Evolutionary conservation across 306 rosid species (phyloP), one percentile per base, ranked within the genome.

Genomic region (Medicago arabica): DNA sequence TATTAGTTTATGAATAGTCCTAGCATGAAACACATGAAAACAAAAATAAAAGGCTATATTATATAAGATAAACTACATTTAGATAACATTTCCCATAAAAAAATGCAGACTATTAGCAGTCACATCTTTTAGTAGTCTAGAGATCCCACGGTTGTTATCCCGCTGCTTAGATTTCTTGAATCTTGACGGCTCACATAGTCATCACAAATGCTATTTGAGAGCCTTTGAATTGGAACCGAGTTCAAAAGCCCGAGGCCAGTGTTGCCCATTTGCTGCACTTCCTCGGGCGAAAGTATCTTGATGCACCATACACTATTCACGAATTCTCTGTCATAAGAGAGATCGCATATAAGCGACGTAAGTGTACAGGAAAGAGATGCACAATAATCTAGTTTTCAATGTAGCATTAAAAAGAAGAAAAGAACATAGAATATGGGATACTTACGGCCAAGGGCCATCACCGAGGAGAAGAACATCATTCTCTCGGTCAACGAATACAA

Each of bases 401-500:
- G 46, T 25, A 40, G 71, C 39, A 51, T 23, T 15, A 36, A 46
- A 63, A 76, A 23, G 49, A 28, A 59, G 50, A 16, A 25, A 39
- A 16, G 51, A 61, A 51, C 4, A 11, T 44, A 53, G 75, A 44
- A 38, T 14, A 23, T 64, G 40, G 47, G 47, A 78, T 50, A 82
- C 88, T 85, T 78, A 85, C 86, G 86, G 88, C 88, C 88, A 85
- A 1, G 86, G 88, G 82, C 88, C 88, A 75, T 95, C 97, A 5
- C 99, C 99, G 9, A 95, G 97, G 86, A 95, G 99, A 88, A 92
- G 97, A 81, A 92, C 88, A 68, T 95, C 98, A 66, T 89, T 92
- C 93, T 92, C 97, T 85, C 96, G 90, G 91, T 92, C 99, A 65
- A 95, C 97, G 66, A 95, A 95, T 92, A 95, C 97, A 95, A 95